Base-by-base conservation (phyloP, 2,329 filamentous ascomycete species). In the Neofusicoccum umdonicola region DNA sequence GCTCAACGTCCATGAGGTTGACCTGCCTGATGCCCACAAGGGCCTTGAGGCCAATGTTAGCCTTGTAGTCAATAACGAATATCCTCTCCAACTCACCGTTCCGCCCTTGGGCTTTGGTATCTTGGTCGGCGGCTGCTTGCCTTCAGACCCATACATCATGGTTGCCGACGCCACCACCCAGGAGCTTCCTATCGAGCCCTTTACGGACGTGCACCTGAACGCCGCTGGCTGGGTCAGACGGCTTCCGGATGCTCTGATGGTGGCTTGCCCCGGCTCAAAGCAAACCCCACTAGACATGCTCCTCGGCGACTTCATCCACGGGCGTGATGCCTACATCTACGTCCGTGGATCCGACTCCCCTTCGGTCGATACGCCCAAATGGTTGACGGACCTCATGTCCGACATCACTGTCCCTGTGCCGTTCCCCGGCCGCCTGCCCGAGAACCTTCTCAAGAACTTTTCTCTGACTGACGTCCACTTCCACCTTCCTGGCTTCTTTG, bases 381-480 rank as follows among this genome's bases (percentile, higher is more conserved):
- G 95, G 95, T 85, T 97, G 54, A 85, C 86, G 13, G 87, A 93
- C 60, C 83, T 99, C 22, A 81, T 98, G 42, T 88, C 88, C 51
- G 92, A 90, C 69, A 86, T 98, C 61, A 93, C 89, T 0, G 83
- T 98, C 0, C 93, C 93, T 3, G 81, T 98, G 6, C 90, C 92
- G 5, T 90, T 98, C 67, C 91, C 92, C 0, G 92, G 92, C 4
- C 87, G 88, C 65, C 88, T 88, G 0, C 89, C 97, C 71, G 92
- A 93, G 68, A 88, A 90, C 68, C 80, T 97, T 15, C 90, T 99
- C 73, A 90, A 89, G 69, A 94, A 95, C 70, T 97, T 98, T 74
- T 90, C 92, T 22, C 81, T 98, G 68, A 87, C 88, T 1, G 86
- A 97, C 73, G 92, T 96, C 45, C 88, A 96, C 71, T 97, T 99